phyloP scores from a whole-genome alignment of 805 yeast genomes.

The Monosporozyma servazzii region DNA sequence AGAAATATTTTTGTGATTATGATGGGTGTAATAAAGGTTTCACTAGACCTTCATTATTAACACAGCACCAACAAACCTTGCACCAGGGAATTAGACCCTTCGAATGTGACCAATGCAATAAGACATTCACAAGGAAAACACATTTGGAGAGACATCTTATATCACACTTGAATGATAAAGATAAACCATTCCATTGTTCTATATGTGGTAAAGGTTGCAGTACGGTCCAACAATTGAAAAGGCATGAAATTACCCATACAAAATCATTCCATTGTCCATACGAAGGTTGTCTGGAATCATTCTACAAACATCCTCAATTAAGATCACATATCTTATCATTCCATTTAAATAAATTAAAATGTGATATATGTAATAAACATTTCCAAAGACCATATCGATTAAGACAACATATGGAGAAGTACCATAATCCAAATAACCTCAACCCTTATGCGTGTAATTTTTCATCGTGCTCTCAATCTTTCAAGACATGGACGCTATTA shows the following conservation, averaged over 20 bases:
- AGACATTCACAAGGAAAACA: constrained; percentile 63
- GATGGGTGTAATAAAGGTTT: constrained; percentile 69
- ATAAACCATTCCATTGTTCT: constrained; percentile 64
- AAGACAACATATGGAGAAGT: constrained; percentile 54
- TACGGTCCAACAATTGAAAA: constrained; percentile 65
- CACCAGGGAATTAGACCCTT: constrained; percentile 79
- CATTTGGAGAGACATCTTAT: constrained; percentile 68
- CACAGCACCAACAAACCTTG: constrained; percentile 61
- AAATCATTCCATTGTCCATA: constrained; percentile 52
- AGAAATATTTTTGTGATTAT: constrained; percentile 53
- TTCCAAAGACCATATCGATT: constrained; percentile 60
- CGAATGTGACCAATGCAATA: constrained; percentile 54
- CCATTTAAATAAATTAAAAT: constrained; percentile 48
- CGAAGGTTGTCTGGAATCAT: constrained; percentile 56
- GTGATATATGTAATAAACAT: constrained; percentile 53
- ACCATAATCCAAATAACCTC: constrained; percentile 42
- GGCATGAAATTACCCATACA: constrained; percentile 79
- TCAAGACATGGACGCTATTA: constrained; percentile 65
- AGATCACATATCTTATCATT: constrained; percentile 58
- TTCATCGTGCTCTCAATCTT: constrained; percentile 49
- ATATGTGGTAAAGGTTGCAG: constrained; percentile 77
- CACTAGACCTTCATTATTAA: constrained; percentile 69
- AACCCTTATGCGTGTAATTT: constrained; percentile 48
- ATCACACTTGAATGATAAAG: constrained; percentile 44
- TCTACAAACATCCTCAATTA: constrained; percentile 66